Percentiles rank a stretch among this genome's conserved stretches.
phyloP scores from a whole-genome alignment of 345 rosid species.

The Acer saccharum region DNA sequence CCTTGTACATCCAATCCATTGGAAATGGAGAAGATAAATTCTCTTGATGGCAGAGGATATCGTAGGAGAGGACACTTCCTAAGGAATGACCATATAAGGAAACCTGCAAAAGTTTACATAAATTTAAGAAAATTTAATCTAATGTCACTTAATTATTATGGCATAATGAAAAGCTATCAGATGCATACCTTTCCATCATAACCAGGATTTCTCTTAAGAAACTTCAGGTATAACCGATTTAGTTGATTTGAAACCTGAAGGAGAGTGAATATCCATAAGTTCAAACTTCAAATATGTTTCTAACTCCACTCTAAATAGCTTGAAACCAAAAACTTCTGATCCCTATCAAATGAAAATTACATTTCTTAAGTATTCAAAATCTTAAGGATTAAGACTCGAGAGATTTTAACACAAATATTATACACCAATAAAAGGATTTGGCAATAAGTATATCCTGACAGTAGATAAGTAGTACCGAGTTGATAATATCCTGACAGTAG shows the following conservation, averaged over 20 bases:
- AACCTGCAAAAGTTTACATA: conserved; percentile 47
- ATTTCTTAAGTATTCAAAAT: background rate
- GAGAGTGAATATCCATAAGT: conserved; percentile 17
- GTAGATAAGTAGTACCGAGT: conserved; percentile 66
- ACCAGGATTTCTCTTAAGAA: conserved; percentile 83
- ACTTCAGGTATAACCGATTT: conserved; percentile 73
- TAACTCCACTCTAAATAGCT: background rate
- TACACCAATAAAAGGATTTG: background rate
- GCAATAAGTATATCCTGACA: conserved; percentile 64
- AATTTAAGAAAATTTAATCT: background rate
- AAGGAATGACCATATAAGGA: conserved; percentile 95
- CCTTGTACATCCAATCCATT: conserved; percentile 69
- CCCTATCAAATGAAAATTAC: background rate
- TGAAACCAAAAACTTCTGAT: background rate
- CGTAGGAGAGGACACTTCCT: conserved; percentile 98
- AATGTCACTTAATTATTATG: background rate
- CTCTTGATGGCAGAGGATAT: conserved; percentile 96
- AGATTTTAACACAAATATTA: background rate
- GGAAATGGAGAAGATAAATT: conserved; percentile 81
- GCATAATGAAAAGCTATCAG: conserved; percentile 18
- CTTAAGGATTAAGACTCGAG: background rate
- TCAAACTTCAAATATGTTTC: conserved; percentile 19
- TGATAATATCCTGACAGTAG: conserved; percentile 89
- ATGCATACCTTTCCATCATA: conserved; percentile 89
- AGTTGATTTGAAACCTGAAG: conserved; percentile 89